These are phyloP conservation scores for Leccinum longicurvipes DNA, from an alignment of 768 basidiomycete genomes.

Conservation along the genomic window DNA sequence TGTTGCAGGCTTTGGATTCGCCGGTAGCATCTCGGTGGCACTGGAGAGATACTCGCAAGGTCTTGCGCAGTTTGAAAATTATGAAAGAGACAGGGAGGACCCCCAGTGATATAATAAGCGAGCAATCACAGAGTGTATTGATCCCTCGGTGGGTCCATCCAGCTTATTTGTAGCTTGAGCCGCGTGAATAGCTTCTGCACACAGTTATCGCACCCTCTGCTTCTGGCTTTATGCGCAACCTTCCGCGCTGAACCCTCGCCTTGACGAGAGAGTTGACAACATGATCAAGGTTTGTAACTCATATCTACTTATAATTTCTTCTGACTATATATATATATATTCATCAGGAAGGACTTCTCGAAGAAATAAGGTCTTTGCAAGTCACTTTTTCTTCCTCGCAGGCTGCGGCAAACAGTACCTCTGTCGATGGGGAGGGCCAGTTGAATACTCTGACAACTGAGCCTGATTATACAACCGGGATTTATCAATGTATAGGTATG, in stretches of 20 bases:
- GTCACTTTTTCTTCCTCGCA: constrained; percentile 14
- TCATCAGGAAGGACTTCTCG: constrained; percentile 66
- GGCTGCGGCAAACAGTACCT: neutral
- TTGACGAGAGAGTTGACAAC: constrained; percentile 78
- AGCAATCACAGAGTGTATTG: constrained; percentile 48
- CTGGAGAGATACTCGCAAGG: constrained; percentile 92
- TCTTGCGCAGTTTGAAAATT: constrained; percentile 73
- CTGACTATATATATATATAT: constrained; percentile 5
- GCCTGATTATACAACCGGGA: constrained; percentile 71
- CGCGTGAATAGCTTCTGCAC: neutral
- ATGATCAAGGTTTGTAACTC: constrained; percentile 71
- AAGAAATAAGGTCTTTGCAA: constrained; percentile 67
- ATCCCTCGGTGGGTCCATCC: constrained; percentile 48
- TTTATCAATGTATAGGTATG: constrained; percentile 92
- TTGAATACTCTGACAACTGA: neutral
- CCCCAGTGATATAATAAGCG: constrained; percentile 64
- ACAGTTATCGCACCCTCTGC: constrained; percentile 78
- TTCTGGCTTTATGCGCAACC: constrained; percentile 89
- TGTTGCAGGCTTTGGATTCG: constrained; percentile 71
- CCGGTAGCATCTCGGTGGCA: constrained; percentile 84
- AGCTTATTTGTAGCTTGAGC: neutral
- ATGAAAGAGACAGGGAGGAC: constrained; percentile 65
- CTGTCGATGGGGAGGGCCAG: neutral
- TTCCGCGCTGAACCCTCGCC: constrained; percentile 55
- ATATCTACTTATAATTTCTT: neutral